Evolutionary conservation across 192 early-diverging fungal genomes (phyloP), one percentile per base, ranked within the genome.

Genomic region (Radiomyces spectabilis): DNA sequence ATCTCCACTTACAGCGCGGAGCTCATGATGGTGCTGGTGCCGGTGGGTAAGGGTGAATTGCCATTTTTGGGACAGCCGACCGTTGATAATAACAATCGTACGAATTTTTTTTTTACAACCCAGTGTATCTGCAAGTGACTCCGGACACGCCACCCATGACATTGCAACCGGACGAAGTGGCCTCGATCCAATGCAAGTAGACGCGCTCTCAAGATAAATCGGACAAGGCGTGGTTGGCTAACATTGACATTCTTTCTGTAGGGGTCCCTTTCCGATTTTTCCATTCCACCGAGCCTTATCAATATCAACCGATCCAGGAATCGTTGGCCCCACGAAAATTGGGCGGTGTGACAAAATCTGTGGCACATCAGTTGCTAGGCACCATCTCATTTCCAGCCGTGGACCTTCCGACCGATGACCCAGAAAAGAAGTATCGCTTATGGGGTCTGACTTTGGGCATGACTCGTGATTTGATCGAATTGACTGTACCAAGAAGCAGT

Each of bases 381-480:
- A 50, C 38, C 13, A 51, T 66, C 33, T 26, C 19, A 8, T 59
- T 66, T 30, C 57, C 64, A 10, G 43, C 64, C 12, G 41, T 66
- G 16, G 46, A 51, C 34, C 43, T 66, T 22, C 57, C 64, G 24
- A 39, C 34, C 38, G 16, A 13, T 30, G 32, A 52, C 16, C 24
- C 34, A n/a, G 40, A 19, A 9, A 53, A 25, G 21, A 8, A 32
- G 29, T 61, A 54, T 24, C 27, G 57, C 3, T 27, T 66, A 29
- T 66, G 64, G 64, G 64, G 64, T 13, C 16, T 66, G 2, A 66
- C 64, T 9, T 40, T 66, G 24, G 46, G 57, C 19, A 66, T 66
- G 51, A 66, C 64, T 9, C 27, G 24, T 5, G 57, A 66, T 30
- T 10, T 66, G n/a, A 41, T 66, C 6, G 15, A 53, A 9, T 29